phyloP scores from a whole-genome alignment of 2,329 filamentous ascomycete species.

The Samsoniella hepiali region DNA sequence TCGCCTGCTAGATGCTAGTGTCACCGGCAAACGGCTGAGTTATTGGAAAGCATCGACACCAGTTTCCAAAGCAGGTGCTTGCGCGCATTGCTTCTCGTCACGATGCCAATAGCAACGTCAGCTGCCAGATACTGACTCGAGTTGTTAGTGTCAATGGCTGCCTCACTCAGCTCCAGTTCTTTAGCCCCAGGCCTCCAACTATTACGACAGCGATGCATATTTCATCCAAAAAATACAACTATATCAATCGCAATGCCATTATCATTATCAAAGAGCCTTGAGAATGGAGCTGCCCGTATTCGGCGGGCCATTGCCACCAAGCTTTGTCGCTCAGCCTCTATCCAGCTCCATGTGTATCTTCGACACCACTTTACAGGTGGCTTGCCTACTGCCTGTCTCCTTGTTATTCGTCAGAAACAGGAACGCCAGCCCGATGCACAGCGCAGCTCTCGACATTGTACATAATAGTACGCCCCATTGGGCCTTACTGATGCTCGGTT shows the following conservation, averaged over 20 bases:
- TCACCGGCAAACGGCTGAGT: background rate
- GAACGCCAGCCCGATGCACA: background rate
- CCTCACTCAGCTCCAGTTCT: background rate
- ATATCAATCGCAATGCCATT: background rate
- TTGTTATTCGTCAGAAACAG: background rate
- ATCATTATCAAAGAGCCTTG: background rate
- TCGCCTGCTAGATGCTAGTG: background rate
- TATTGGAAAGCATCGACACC: background rate
- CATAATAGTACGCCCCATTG: background rate
- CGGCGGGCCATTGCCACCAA: background rate
- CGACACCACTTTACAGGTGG: background rate
- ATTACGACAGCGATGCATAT: background rate
- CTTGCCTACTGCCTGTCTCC: background rate
- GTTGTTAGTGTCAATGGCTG: background rate
- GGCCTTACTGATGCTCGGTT: background rate
- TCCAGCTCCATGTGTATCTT: background rate
- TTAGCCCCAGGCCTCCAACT: background rate
- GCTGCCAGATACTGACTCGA: conserved; percentile 8
- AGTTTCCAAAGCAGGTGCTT: background rate
- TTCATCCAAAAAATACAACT: background rate
- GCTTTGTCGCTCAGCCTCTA: background rate
- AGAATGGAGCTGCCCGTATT: conserved; percentile 1
- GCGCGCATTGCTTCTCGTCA: background rate
- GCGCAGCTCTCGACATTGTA: background rate
- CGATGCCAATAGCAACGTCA: background rate